These are phyloP conservation scores for Cenchrus purpureus DNA, from an alignment of 176 grass and related monocot genomes.

Conservation along the genomic window DNA sequence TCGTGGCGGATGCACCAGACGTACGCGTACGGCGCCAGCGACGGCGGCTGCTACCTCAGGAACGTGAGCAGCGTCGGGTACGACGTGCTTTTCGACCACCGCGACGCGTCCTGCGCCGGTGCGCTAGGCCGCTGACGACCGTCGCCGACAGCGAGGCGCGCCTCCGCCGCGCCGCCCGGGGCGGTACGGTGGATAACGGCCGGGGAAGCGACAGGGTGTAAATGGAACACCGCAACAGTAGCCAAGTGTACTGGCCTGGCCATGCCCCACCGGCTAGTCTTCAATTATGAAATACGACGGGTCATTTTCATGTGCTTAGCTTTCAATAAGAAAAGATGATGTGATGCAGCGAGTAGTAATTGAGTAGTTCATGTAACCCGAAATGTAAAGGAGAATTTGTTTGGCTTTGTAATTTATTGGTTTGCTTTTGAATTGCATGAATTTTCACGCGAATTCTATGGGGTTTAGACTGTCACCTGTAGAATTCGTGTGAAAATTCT, in stretches of 20 bases:
- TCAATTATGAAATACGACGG: constrained; percentile 25
- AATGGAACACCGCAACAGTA: neutral
- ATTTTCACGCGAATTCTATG: neutral
- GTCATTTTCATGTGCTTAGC: constrained; percentile 33
- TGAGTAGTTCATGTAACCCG: neutral
- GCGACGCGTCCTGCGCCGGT: constrained; percentile 53
- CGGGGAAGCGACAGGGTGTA: constrained; percentile 24
- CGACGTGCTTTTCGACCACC: constrained; percentile 66
- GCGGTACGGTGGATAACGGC: constrained; percentile 37
- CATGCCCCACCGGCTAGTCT: neutral
- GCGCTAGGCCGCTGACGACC: constrained; percentile 40
- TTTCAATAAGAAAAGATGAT: constrained; percentile 52
- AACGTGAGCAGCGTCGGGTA: constrained; percentile 76
- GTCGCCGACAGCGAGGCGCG: neutral
- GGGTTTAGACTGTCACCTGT: neutral
- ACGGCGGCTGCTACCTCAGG: constrained; percentile 70
- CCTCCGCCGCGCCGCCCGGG: constrained; percentile 19
- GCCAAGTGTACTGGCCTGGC: neutral
- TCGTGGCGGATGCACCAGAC: constrained; percentile 71
- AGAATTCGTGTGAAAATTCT: neutral
- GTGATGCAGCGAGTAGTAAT: neutral
- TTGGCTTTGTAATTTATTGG: neutral
- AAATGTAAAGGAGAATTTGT: constrained; percentile 9
- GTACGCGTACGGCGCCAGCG: constrained; percentile 80
- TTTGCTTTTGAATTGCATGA: too few relatives aligned